These are phyloP conservation scores for Fusarium sp. DNA, from an alignment of 2,329 filamentous ascomycete species.

Conservation along the genomic window DNA sequence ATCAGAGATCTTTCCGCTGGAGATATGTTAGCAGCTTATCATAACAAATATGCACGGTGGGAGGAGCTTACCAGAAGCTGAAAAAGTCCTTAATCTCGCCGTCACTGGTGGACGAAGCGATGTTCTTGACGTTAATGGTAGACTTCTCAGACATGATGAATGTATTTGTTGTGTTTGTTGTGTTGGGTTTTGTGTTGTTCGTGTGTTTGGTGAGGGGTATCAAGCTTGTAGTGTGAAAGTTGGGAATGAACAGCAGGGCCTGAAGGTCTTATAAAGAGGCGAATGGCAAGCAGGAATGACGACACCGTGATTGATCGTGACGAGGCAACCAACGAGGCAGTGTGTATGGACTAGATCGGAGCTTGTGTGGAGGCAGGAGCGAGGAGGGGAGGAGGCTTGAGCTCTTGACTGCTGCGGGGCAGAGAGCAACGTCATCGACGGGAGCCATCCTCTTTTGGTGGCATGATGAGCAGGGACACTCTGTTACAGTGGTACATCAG, in stretches of 20 bases:
- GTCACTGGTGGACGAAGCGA: constrained; percentile 83
- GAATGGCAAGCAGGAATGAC: constrained; percentile 35
- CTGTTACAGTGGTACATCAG: constrained; percentile 29
- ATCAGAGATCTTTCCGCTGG: constrained; percentile 89
- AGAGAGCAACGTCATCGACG: constrained; percentile 49
- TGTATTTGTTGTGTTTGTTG: constrained; percentile 10
- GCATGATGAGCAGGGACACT: constrained; percentile 39
- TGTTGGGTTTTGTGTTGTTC: constrained; percentile 15
- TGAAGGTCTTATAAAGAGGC: constrained; percentile 34
- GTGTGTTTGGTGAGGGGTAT: constrained; percentile 29
- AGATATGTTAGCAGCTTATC: constrained; percentile 34
- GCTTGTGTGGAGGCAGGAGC: constrained; percentile 23
- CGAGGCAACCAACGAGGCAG: constrained; percentile 38
- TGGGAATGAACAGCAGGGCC: constrained; percentile 5
- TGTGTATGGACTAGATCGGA: constrained; percentile 23
- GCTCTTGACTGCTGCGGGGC: constrained; percentile 44
- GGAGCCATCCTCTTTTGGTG: constrained; percentile 23
- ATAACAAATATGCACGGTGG: not conserved
- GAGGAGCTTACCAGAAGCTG: constrained; percentile 81
- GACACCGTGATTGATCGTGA: constrained; percentile 40
- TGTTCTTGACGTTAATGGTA: constrained; percentile 91
- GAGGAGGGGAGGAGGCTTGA: constrained; percentile 8
- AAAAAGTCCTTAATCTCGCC: constrained; percentile 97
- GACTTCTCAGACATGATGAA: constrained; percentile 67
- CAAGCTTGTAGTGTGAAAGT: constrained; percentile 25